Conservation (phyloP, 116 monocot genomes). For the Zostera marina region DNA sequence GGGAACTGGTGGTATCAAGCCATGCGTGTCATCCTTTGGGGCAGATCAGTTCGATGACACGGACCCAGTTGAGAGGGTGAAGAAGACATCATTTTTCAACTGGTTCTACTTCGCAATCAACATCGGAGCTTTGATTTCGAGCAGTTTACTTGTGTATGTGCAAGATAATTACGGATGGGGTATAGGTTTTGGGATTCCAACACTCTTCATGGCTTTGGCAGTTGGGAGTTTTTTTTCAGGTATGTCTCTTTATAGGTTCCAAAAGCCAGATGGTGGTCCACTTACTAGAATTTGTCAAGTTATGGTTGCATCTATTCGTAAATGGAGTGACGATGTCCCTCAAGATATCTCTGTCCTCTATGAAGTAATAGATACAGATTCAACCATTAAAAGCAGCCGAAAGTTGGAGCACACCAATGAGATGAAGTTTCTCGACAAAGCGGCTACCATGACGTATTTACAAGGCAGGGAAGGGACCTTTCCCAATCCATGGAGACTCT, state of each 20-base stretch:
- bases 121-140: conserved; percentile 60
- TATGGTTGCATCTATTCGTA: conserved; percentile 34
- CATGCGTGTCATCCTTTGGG: conserved; percentile 51
- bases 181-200: conserved; percentile 53
- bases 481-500: conserved; percentile 33
- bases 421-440: conserved; percentile 15
- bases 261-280: conserved; percentile 54
- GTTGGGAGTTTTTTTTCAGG: conserved; percentile 43
- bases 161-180: conserved; percentile 56
- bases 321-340: conserved; percentile 29
- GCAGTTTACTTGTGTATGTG: conserved; percentile 58
- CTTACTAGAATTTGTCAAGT: conserved; percentile 53
- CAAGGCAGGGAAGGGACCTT: background rate
- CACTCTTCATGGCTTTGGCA: conserved; percentile 28
- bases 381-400: conserved; percentile 24
- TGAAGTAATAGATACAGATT: conserved; percentile 36
- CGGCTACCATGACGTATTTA: background rate
- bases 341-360: conserved; percentile 16
- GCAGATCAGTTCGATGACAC: conserved; percentile 72
- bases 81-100: conserved; percentile 70
- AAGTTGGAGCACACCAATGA: conserved; percentile 51
- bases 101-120: conserved; percentile 86
- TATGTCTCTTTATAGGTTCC: conserved; percentile 35
- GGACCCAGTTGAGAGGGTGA: conserved; percentile 33
- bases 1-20: conserved; percentile 67